Evolutionary conservation across 2,329 filamentous ascomycete species (phyloP).

Genomic region (Scolecobasidium constrictum): DNA sequence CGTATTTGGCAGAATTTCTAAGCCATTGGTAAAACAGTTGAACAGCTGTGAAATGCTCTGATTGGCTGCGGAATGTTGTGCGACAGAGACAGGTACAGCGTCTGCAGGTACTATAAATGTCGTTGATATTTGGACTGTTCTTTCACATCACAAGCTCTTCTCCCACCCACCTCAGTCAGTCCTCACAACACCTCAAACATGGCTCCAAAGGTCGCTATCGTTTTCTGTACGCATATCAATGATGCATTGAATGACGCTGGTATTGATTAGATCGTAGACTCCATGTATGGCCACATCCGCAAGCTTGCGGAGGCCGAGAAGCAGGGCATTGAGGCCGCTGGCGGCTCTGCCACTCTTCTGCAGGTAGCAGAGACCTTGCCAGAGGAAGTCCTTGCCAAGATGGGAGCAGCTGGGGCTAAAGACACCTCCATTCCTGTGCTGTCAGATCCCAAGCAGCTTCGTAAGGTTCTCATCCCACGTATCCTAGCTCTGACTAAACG

Average conservation of each 20-base stretch:
- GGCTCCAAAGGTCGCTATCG: slow-evolving; percentile 86
- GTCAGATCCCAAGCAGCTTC: slow-evolving; percentile 37
- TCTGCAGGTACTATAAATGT: too few species aligned
- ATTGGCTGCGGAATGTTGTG: too few species aligned
- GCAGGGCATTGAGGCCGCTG: slow-evolving; percentile 59
- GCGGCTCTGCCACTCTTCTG: slow-evolving; percentile 8
- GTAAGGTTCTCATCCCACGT: background rate
- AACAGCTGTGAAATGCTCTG: too few species aligned
- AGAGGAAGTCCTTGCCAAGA: slow-evolving; percentile 73
- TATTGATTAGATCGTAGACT: slow-evolving; percentile 51
- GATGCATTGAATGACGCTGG: slow-evolving; percentile 1
- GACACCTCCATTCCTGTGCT: slow-evolving; percentile 50
- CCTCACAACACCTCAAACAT: too few species aligned
- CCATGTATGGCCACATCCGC: slow-evolving; percentile 85
- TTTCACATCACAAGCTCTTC: too few species aligned
- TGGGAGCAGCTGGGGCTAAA: slow-evolving; percentile 79
- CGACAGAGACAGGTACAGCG: too few species aligned
- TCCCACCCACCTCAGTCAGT: too few species aligned
- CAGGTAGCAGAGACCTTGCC: slow-evolving; percentile 78
- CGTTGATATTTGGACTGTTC: too few species aligned
- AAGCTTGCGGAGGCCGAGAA: slow-evolving; percentile 81
- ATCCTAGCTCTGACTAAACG: background rate
- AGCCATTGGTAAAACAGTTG: too few species aligned
- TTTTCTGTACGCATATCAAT: slow-evolving; percentile 54
- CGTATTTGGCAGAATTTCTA: too few species aligned